phyloP scores from a whole-genome alignment of 1,139 yeast genomes.

The Suhomyces anneliseae region DNA sequence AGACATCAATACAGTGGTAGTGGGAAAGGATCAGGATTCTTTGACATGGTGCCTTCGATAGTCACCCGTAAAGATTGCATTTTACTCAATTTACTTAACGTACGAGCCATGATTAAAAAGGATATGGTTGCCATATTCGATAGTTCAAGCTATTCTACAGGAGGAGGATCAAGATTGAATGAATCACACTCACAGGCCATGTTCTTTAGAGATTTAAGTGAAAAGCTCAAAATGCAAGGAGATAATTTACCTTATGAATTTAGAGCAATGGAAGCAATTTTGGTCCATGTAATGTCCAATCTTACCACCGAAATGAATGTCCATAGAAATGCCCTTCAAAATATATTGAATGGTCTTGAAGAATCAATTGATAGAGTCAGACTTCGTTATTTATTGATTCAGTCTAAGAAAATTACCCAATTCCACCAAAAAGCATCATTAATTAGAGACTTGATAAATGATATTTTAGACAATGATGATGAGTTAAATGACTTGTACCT shows the following conservation, averaged over 20 bases:
- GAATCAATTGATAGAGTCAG: conserved; percentile 41
- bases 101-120: conserved; percentile 42
- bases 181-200: conserved; percentile 39
- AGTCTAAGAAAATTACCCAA: conserved; percentile 45
- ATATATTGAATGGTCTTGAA: conserved; percentile 39
- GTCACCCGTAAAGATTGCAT: conserved; percentile 39
- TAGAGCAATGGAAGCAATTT: conserved; percentile 44
- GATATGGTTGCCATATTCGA: conserved; percentile 45
- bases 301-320: conserved; percentile 46
- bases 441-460: conserved; percentile 42
- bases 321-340: conserved; percentile 40
- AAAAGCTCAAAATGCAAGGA: conserved; percentile 25
- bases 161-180: conserved; percentile 29
- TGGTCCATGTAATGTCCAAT: conserved; percentile 40
- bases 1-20: conserved; percentile 22
- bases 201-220: conserved; percentile 35
- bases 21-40: conserved; percentile 10
- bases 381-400: conserved; percentile 42
- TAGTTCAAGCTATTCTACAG: conserved; percentile 19
- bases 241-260: conserved; percentile 43
- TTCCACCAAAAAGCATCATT: conserved; percentile 44
- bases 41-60: conserved; percentile 47
- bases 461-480: conserved; percentile 42
- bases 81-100: conserved; percentile 40
- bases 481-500: conserved; percentile 42